Percentiles rank a stretch among this genome's conserved stretches.
Conservation (phyloP, 306 rosid species). For the Comarum palustre region DNA sequence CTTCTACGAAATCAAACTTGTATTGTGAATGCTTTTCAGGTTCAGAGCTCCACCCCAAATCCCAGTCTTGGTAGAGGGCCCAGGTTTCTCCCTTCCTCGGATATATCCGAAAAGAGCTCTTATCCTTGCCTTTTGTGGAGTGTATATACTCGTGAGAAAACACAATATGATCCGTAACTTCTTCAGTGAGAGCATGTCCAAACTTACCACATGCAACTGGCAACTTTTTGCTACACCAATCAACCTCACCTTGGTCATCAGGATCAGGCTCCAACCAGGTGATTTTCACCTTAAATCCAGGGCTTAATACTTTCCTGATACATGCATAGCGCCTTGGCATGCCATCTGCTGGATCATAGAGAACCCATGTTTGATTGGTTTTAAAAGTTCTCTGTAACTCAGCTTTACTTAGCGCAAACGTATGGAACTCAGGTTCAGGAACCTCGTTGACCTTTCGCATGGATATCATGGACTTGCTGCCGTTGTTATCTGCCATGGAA, state of each 20-base stretch:
- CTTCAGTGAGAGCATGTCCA: conserved; percentile 35
- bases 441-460: conserved; percentile 15
- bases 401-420: conserved; percentile 49
- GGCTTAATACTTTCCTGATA: conserved; percentile 56
- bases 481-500: conserved; percentile 19
- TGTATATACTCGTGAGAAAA: conserved; percentile 69
- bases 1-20: conserved; percentile 60
- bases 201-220: conserved; percentile 77
- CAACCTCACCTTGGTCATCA: conserved; percentile 40
- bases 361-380: conserved; percentile 65
- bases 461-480: conserved; percentile 30
- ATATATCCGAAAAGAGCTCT: conserved; percentile 42
- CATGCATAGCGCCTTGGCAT: conserved; percentile 90
- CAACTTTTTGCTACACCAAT: conserved; percentile 54
- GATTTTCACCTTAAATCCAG: conserved; percentile 57
- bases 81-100: conserved; percentile 88
- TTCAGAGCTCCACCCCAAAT: conserved; percentile 62
- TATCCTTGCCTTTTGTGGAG: conserved; percentile 36
- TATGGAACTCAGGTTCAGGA: conserved; percentile 70
- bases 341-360: conserved; percentile 56
- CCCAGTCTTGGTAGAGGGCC: conserved; percentile 87
- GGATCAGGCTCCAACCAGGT: conserved; percentile 74
- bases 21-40: conserved; percentile 44
- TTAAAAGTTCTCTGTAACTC: conserved; percentile 47
- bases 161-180: conserved; percentile 34